Base-by-base conservation (phyloP, 352 stramenopile species). In the Phytophthora constricta region DNA sequence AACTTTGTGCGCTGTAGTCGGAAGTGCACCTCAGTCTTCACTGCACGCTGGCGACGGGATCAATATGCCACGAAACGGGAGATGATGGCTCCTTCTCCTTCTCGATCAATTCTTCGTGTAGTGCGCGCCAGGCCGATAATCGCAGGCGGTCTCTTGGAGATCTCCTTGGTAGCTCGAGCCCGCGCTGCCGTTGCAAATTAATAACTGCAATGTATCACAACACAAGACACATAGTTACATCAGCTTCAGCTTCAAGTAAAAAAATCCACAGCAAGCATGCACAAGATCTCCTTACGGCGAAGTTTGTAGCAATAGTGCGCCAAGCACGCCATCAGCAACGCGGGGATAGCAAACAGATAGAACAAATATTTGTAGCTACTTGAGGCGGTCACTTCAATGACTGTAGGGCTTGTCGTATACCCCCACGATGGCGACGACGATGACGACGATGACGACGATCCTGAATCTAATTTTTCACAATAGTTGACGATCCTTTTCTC, bases 51-150 rank as follows among this genome's bases (percentile, higher is more conserved):
- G 46, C 22, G 25, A 73, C 55, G 14, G 59, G 65, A 27, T 59
- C 31, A n/a, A 73, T 73, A 16, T 61, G 58, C 11, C 26, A 61
- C 19, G 47, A 31, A 27, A 50, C 31, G 19, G 53, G 61, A 23
- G 27, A 53, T n/a, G 47, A 39, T 9, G 59, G 60, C 25, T 58
- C 52, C 42, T 74, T 72, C 65, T 78, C 59, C 23, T 68, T 70
- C 48, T 76, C 68, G 50, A 82, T 78, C 39, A 82, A 37, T 17
- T 79, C 33, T 37, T 78, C 60, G 17, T 76, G 50, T 22, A 80
- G 23, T 5, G 60, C 63, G 14, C 68, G 45, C 74, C 74, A 82
- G 28, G 64, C 68, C 14, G 72, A 72, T 11, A 82, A 54, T 41
- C 72, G 49, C 43, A 82, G 58, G 7, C 45, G 50, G 27, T 50